These are phyloP conservation scores for Tetraselmis striata DNA, from an alignment of 139 green algal genomes.

Conservation along the genomic window DNA sequence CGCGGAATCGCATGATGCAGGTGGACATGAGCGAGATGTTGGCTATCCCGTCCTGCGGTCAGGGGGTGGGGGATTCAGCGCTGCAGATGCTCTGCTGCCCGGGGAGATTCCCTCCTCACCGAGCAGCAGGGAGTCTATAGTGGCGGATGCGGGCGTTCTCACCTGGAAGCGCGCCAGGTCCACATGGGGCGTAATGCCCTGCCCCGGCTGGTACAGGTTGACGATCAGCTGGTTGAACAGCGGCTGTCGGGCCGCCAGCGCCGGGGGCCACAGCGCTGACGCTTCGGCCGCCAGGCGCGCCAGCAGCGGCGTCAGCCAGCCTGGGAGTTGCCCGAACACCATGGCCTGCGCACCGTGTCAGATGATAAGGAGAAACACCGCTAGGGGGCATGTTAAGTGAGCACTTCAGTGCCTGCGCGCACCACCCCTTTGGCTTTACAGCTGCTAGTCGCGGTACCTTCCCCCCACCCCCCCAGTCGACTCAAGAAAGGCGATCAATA, in stretches of 20 bases:
- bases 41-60: not conserved
- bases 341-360: conserved; percentile 17
- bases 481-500: too few species aligned
- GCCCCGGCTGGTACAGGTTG: conserved; percentile 34
- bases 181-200: conserved; percentile 38
- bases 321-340: conserved; percentile 15
- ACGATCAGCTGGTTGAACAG: conserved; percentile 31
- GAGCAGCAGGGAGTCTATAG: too few species aligned
- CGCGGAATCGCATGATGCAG: conserved; percentile 20
- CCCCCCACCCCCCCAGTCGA: too few species aligned
- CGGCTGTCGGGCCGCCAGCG: not conserved
- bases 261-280: not conserved
- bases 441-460: too few species aligned
- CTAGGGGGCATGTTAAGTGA: too few species aligned
- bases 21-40: conserved; percentile 13
- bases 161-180: conserved; percentile 34
- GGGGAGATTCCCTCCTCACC: too few species aligned
- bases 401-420: too few species aligned
- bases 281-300: not conserved
- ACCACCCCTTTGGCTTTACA: too few species aligned
- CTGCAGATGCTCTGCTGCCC: too few species aligned
- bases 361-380: too few species aligned
- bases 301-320: conserved; percentile 10
- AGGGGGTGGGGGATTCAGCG: not conserved
- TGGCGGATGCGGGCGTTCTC: too few species aligned